Conservation (phyloP, 2,329 filamentous ascomycete genomes). For the Cadophora sp. region DNA sequence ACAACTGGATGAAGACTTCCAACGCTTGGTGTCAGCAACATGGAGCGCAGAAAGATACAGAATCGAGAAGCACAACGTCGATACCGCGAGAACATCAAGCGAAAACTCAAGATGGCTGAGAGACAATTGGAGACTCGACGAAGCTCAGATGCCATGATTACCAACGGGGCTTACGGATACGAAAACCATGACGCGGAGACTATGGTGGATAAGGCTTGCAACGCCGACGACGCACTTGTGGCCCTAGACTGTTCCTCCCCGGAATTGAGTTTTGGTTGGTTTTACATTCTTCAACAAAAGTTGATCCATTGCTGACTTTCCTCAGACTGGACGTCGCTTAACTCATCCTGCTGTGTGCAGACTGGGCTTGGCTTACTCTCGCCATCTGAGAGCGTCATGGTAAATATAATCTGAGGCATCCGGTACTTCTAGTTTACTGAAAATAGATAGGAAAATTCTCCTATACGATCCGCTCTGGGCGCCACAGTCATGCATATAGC, state of each 20-base stretch:
- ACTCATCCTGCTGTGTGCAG: background rate
- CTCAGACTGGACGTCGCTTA: background rate
- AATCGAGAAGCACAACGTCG: conserved; percentile 12
- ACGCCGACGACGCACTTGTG: no score
- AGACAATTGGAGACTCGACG: background rate
- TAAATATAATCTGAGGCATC: background rate
- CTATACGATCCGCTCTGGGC: background rate
- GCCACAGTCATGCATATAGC: conserved; percentile 4
- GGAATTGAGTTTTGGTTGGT: background rate
- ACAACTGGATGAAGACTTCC: no score
- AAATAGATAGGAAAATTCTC: background rate
- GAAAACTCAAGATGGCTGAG: conserved; percentile 8
- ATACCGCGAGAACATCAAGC: conserved; percentile 16
- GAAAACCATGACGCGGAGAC: background rate
- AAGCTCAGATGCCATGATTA: no score
- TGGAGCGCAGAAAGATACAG: conserved; percentile 12
- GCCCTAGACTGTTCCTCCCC: background rate
- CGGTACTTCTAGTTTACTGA: background rate
- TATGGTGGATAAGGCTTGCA: background rate
- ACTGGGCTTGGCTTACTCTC: background rate
- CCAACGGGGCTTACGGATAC: background rate
- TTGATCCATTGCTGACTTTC: background rate
- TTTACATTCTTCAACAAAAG: background rate
- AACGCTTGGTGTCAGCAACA: background rate
- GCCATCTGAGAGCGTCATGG: background rate